Base-by-base conservation (phyloP, 2,329 filamentous ascomycete genomes). In the Thelonectria olida region DNA sequence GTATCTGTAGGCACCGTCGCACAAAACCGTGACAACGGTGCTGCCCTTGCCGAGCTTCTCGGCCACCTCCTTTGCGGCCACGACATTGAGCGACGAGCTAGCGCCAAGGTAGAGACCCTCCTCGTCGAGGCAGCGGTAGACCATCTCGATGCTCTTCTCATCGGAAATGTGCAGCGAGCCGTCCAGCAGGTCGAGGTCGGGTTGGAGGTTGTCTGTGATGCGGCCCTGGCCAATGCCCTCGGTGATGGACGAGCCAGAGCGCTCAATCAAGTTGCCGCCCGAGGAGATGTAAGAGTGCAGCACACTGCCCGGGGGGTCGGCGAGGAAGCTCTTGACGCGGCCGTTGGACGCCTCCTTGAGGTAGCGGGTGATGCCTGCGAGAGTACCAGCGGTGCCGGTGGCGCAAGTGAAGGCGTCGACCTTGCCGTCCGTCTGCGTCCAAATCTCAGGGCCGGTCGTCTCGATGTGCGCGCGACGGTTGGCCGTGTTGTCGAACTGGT, bases 151-250 rank as follows among this genome's bases (percentile, higher is more conserved):
- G 72, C 90, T 96, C 86, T 97, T 94, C 81, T 96, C 93, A 75
- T 99, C 96, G 63, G 88, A 85, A 69, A 99, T 93, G 75, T 90
- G 85, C 72, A 99, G 74, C 34, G 93, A 92, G 60, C 90, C 94
- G 79, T 98, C 96, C 15, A 98, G 74, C 44, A 97, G 83, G 62
- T 85, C 90, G 59, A 99, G 85, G 73, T 99, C 96, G 4, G 91
- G 92, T 78, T 88, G 83, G 66, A 99, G 81, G 79, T 99, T 99
- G 74, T 97, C 92, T n/a, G 96, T 99, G 52, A 99, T 87, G 53
- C 96, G 91, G 36, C 96, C 96, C 81, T 98, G 96, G 19, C 96
- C 96, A 72, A 99, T 99, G 22, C 96, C 96, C 81, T 99, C 96
- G 3, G 96, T 99, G 79, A 99, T 98, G 73, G 91, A 96, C 55